A percentile compares a stretch with the other conserved stretches of the same genome.
Evolutionary conservation across 768 basidiomycete genomes (phyloP).

Genomic region (Naganishia onofrii): DNA sequence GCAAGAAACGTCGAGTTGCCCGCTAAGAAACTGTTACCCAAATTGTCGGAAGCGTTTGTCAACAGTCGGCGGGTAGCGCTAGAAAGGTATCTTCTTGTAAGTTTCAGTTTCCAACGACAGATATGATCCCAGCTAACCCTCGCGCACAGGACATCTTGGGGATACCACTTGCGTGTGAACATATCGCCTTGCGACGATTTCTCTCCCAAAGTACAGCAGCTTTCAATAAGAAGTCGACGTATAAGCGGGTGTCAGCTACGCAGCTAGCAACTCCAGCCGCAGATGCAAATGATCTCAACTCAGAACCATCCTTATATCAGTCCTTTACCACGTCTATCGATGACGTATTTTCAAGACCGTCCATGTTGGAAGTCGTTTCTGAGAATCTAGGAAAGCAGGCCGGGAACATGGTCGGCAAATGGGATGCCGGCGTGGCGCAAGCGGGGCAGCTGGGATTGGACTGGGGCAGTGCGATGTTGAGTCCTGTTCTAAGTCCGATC

Average conservation of each 20-base stretch:
- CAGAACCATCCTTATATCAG: conserved; percentile 83
- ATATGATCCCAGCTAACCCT: conserved; percentile 1
- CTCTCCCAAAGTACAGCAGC: conserved; percentile 59
- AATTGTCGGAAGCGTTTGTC: conserved; percentile 81
- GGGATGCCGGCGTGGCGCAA: conserved; percentile 72
- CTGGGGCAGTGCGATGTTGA: conserved; percentile 21
- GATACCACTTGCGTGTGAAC: conserved; percentile 73
- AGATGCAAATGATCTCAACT: conserved; percentile 49
- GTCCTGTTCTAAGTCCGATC: conserved; percentile 14
- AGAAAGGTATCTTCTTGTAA: conserved; percentile 69
- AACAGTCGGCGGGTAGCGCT: conserved; percentile 73
- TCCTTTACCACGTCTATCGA: conserved; percentile 93
- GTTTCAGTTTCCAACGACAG: neutral
- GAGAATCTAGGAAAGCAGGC: conserved; percentile 85
- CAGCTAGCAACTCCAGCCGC: conserved; percentile 56
- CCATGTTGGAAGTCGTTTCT: conserved; percentile 92
- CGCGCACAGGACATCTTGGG: conserved; percentile 64
- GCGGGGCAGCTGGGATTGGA: conserved; percentile 70
- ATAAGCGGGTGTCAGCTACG: conserved; percentile 30
- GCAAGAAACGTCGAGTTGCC: conserved; percentile 79
- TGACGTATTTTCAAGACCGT: conserved; percentile 93
- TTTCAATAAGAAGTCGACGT: conserved; percentile 30
- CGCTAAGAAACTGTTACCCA: conserved; percentile 83
- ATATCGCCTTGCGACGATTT: conserved; percentile 58
- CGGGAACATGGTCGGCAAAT: conserved; percentile 27